Percentiles rank a stretch among this genome's conserved stretches.
phyloP scores from a whole-genome alignment of 257 asterid genomes.

The Penstemon newberryi region DNA sequence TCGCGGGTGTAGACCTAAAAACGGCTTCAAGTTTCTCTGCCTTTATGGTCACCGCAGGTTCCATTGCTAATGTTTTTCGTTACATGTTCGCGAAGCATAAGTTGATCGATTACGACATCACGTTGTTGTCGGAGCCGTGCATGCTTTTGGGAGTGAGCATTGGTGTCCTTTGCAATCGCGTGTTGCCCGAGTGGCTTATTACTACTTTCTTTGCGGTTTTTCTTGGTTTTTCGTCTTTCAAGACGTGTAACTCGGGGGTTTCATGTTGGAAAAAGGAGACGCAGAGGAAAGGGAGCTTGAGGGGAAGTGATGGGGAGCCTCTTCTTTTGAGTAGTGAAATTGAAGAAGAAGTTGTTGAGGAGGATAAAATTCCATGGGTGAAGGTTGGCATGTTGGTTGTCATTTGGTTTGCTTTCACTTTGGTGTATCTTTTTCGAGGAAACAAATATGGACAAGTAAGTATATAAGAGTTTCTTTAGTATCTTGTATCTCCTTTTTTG shows the following conservation, averaged over 20 bases:
- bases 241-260: slow-evolving; percentile 65
- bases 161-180: slow-evolving; percentile 67
- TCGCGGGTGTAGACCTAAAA: slow-evolving; percentile 69
- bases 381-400: slow-evolving; percentile 57
- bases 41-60: slow-evolving; percentile 83
- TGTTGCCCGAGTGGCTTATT: slow-evolving; percentile 82
- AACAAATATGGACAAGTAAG: slow-evolving; percentile 70
- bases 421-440: slow-evolving; percentile 79
- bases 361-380: slow-evolving; percentile 47
- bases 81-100: slow-evolving; percentile 28
- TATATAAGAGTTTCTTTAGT: neutral
- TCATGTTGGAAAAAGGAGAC: slow-evolving; percentile 60
- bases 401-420: slow-evolving; percentile 69
- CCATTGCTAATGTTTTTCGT: slow-evolving; percentile 62
- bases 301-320: slow-evolving; percentile 14
- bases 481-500: no score
- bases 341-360: neutral
- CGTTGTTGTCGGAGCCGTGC: slow-evolving; percentile 78
- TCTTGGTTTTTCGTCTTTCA: slow-evolving; percentile 65
- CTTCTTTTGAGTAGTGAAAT: slow-evolving; percentile 36
- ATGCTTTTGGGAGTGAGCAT: slow-evolving; percentile 79
- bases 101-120: slow-evolving; percentile 69
- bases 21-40: slow-evolving; percentile 70
- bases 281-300: slow-evolving; percentile 23
- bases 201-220: slow-evolving; percentile 57